Conservation (phyloP, 208 protist species). For the Lotmaria passim region DNA sequence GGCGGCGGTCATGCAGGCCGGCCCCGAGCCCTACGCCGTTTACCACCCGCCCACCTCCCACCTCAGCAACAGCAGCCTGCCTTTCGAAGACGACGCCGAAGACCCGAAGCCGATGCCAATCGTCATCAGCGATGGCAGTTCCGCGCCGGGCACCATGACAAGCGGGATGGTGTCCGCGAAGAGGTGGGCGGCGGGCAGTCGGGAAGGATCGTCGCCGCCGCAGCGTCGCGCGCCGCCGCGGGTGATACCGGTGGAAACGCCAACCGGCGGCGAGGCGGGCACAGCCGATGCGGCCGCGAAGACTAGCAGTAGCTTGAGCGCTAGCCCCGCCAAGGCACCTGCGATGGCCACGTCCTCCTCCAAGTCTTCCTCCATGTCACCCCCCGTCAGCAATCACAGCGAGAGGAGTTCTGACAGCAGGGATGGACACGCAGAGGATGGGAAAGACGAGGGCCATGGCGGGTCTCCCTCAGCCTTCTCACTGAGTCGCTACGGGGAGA, state of each 20-base stretch:
- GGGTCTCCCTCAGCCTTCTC: background rate
- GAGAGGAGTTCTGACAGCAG: background rate
- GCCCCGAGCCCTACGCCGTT: background rate
- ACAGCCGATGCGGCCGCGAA: background rate
- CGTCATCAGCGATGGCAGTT: background rate
- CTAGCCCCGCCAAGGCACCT: no score
- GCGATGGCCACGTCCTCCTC: background rate
- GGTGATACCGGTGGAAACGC: conserved; percentile 4
- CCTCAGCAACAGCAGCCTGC: conserved; percentile 19
- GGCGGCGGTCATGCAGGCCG: background rate
- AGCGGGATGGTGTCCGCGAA: background rate
- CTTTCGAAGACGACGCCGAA: conserved; percentile 8
- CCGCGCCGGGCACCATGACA: background rate
- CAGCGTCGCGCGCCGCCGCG: conserved; percentile 9
- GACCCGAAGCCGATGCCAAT: conserved; percentile 23
- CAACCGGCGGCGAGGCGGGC: background rate
- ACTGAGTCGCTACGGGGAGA: background rate
- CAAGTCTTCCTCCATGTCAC: no score
- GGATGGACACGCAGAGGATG: background rate
- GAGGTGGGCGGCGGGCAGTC: background rate
- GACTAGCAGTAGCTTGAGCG: no score
- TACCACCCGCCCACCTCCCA: conserved; percentile 3
- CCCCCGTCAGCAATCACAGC: no score
- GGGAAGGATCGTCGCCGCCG: background rate
- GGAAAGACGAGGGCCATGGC: no score